A percentile compares a stretch with the other conserved stretches of the same genome.
phyloP scores from a whole-genome alignment of 2,329 filamentous ascomycete species.

The Diaporthe citri region DNA sequence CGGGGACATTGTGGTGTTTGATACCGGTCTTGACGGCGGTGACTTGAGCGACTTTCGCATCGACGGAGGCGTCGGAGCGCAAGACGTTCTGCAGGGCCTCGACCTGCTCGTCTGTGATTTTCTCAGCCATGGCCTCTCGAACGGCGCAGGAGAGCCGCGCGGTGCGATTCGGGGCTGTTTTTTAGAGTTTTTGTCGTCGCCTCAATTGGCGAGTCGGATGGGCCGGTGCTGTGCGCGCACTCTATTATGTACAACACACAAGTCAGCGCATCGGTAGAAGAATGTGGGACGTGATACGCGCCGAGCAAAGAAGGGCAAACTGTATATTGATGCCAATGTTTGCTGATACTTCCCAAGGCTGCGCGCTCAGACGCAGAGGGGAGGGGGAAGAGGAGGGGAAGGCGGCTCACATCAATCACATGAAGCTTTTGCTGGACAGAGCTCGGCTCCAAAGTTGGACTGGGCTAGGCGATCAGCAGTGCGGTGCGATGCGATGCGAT shows the following conservation, averaged over 20 bases:
- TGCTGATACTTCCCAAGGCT: background rate
- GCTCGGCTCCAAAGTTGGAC: constrained; percentile 1
- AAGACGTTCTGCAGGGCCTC: constrained; percentile 65
- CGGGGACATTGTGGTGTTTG: constrained; percentile 92
- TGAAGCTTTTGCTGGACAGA: constrained; percentile 20
- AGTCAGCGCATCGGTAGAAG: background rate
- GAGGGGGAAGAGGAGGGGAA: background rate
- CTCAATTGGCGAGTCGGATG: background rate
- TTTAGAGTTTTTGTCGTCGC: background rate
- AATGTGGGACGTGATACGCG: background rate
- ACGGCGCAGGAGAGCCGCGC: constrained; percentile 1
- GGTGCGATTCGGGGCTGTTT: background rate
- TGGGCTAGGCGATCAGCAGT: constrained; percentile 8
- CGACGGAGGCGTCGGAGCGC: constrained; percentile 74
- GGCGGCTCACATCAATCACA: constrained; percentile 25
- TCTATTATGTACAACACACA: constrained; percentile 1
- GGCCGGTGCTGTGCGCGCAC: constrained; percentile 7
- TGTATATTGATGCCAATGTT: constrained; percentile 10
- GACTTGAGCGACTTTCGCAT: constrained; percentile 78
- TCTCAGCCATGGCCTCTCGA: constrained; percentile 62
- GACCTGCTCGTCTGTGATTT: constrained; percentile 71
- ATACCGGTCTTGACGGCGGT: constrained; percentile 86
- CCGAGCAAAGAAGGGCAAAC: background rate
- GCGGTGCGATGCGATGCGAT: background rate
- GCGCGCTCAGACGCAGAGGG: constrained; percentile 4